These are phyloP conservation scores for Clausena lansium DNA, from an alignment of 345 rosid genomes.

Conservation along the genomic window DNA sequence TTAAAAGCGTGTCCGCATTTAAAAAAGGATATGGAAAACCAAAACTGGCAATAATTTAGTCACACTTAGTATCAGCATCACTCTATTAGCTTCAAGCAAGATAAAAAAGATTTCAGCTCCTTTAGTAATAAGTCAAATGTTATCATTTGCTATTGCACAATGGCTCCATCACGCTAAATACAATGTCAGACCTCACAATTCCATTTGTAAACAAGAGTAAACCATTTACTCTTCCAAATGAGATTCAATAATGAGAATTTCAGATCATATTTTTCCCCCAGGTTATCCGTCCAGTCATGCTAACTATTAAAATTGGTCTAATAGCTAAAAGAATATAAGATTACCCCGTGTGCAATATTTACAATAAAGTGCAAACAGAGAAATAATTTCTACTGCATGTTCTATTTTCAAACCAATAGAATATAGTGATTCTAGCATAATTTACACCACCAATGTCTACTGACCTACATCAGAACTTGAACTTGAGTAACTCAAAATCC, in stretches of 20 bases:
- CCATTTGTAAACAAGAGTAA: background rate
- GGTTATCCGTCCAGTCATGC: background rate
- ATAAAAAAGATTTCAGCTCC: background rate
- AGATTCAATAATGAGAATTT: background rate
- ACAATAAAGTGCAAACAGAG: background rate
- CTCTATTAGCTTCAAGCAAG: background rate
- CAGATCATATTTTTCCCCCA: background rate
- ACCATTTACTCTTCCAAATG: background rate
- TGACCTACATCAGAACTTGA: background rate
- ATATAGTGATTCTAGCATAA: background rate
- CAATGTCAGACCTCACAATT: background rate
- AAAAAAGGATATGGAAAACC: too few species aligned
- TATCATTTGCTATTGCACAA: background rate
- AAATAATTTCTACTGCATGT: background rate
- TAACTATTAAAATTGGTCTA: background rate
- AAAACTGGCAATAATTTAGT: background rate
- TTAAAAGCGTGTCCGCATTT: too few species aligned
- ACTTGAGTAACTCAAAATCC: background rate
- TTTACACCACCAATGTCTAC: background rate
- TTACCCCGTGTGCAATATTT: too few species aligned
- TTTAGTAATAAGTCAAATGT: background rate
- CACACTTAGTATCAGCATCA: background rate
- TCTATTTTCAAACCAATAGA: background rate
- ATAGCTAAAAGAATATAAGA: background rate
- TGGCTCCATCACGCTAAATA: background rate